Evolutionary conservation across 805 yeast species (phyloP).

Genomic region (Kuraishia hungarica): DNA sequence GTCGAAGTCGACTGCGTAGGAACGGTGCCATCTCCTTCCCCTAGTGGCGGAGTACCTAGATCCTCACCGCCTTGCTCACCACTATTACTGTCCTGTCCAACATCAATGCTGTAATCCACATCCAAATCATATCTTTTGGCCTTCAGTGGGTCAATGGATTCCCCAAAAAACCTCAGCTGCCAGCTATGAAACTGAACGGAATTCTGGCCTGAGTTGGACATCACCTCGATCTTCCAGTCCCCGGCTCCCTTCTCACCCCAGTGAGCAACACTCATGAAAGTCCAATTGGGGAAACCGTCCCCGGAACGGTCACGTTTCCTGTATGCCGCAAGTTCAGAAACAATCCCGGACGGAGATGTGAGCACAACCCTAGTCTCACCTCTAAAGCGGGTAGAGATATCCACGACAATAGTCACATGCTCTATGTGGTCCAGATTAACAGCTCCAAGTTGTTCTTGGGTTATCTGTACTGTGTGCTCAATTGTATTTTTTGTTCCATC

Average conservation of each 20-base stretch:
- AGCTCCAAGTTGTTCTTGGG: slow-evolving; percentile 35
- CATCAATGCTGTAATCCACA: slow-evolving; percentile 31
- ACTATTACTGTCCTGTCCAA: slow-evolving; percentile 18
- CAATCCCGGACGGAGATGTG: slow-evolving; percentile 67
- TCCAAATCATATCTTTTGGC: slow-evolving; percentile 48
- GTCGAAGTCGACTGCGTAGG: slow-evolving; percentile 4
- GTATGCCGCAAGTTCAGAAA: slow-evolving; percentile 63
- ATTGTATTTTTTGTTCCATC: slow-evolving; percentile 13
- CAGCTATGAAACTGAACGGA: slow-evolving; percentile 47
- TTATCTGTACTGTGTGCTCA: slow-evolving; percentile 34
- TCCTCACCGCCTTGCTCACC: slow-evolving; percentile 13
- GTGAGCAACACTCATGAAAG: slow-evolving; percentile 95
- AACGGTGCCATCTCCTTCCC: neutral
- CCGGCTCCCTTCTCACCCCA: slow-evolving; percentile 88
- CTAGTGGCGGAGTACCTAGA: neutral
- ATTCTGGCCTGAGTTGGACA: slow-evolving; percentile 29
- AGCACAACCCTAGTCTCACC: slow-evolving; percentile 64
- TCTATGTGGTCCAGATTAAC: slow-evolving; percentile 68
- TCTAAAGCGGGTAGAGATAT: slow-evolving; percentile 53
- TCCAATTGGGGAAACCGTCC: slow-evolving; percentile 73
- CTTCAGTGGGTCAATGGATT: slow-evolving; percentile 52
- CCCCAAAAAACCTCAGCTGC: slow-evolving; percentile 81
- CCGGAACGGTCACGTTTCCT: slow-evolving; percentile 49
- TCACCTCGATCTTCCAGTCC: slow-evolving; percentile 69
- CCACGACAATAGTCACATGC: slow-evolving; percentile 78